Percentiles rank a stretch among this genome's conserved stretches.
Evolutionary conservation across 495 filamentous ascomycete genomes (phyloP).

Genomic region (Talaromyces wortmannii): DNA sequence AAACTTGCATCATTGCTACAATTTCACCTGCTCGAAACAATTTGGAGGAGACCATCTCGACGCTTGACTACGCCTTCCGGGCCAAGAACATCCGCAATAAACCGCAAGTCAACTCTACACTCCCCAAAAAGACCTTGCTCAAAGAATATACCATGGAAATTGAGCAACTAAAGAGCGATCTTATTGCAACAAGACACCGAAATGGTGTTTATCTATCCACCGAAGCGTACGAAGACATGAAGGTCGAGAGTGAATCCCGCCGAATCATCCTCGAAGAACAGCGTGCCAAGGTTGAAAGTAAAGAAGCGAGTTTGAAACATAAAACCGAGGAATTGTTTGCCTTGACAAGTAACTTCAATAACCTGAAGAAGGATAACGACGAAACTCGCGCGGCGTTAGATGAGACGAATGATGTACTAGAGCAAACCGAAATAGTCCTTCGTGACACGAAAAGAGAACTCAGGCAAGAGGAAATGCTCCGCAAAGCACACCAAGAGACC

Average conservation of each 20-base stretch:
- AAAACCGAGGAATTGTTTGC: conserved; percentile 87
- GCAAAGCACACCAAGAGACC: conserved; percentile 79
- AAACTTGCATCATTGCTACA: conserved; percentile 98
- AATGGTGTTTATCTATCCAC: conserved; percentile 91
- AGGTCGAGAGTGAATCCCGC: conserved; percentile 85
- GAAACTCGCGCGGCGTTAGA: conserved; percentile 61
- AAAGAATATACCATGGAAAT: conserved; percentile 90
- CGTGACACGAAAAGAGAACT: conserved; percentile 66
- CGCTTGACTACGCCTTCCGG: conserved; percentile 92
- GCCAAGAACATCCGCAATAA: conserved; percentile 99
- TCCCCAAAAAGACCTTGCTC: conserved; percentile 87
- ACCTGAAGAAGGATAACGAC: conserved; percentile 81
- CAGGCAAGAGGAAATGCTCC: conserved; percentile 69
- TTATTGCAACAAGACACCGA: conserved; percentile 86
- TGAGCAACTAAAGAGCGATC: conserved; percentile 85
- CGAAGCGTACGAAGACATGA: conserved; percentile 80
- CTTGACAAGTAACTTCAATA: conserved; percentile 76
- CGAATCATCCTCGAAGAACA: conserved; percentile 89
- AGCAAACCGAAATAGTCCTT: conserved; percentile 80
- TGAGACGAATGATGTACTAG: conserved; percentile 70
- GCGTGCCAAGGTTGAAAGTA: conserved; percentile 80
- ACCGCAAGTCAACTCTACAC: conserved; percentile 84
- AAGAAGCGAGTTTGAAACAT: conserved; percentile 82
- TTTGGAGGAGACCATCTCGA: conserved; percentile 95
- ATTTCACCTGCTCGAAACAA: conserved; percentile 91